Conservation (phyloP, 1,284 basidiomycete genomes). For the Mycena sp. region DNA sequence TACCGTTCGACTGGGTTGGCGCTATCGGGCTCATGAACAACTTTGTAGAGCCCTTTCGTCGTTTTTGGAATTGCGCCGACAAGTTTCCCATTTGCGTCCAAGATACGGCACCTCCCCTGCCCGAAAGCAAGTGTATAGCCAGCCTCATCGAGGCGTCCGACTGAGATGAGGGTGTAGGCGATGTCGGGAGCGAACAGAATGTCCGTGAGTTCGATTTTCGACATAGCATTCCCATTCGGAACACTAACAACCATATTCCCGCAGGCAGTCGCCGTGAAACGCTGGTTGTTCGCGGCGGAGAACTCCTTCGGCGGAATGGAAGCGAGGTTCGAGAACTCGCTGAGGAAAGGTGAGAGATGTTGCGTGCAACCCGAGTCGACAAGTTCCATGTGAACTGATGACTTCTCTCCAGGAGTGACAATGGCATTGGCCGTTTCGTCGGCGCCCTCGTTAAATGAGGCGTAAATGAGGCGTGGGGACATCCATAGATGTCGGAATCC, state of each 20-base stretch:
- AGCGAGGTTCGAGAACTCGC: slow-evolving; percentile 3
- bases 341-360: slow-evolving; percentile 16
- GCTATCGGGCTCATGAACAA: slow-evolving; percentile 11
- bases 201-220: slow-evolving; percentile 29
- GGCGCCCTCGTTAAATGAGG: not conserved
- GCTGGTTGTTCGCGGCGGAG: slow-evolving; percentile 18
- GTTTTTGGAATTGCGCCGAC: slow-evolving; percentile 18
- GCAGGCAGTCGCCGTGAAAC: slow-evolving; percentile 25
- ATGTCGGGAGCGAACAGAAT: slow-evolving; percentile 37
- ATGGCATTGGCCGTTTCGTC: slow-evolving; percentile 7
- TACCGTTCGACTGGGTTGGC: not conserved
- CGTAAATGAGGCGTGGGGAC: not conserved
- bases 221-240: slow-evolving; percentile 28
- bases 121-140: slow-evolving; percentile 31
- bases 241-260: slow-evolving; percentile 34
- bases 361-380: slow-evolving; percentile 5
- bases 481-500: not conserved
- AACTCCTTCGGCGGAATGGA: slow-evolving; percentile 15
- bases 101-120: slow-evolving; percentile 17
- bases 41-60: slow-evolving; percentile 16
- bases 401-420: not conserved
- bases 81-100: not conserved
- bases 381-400: not conserved
- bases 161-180: slow-evolving; percentile 34
- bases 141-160: slow-evolving; percentile 33